Evolutionary conservation across 2,329 filamentous ascomycete genomes (phyloP), one percentile per base, ranked within the genome.

Genomic region (Davidsoniella eucalypti): DNA sequence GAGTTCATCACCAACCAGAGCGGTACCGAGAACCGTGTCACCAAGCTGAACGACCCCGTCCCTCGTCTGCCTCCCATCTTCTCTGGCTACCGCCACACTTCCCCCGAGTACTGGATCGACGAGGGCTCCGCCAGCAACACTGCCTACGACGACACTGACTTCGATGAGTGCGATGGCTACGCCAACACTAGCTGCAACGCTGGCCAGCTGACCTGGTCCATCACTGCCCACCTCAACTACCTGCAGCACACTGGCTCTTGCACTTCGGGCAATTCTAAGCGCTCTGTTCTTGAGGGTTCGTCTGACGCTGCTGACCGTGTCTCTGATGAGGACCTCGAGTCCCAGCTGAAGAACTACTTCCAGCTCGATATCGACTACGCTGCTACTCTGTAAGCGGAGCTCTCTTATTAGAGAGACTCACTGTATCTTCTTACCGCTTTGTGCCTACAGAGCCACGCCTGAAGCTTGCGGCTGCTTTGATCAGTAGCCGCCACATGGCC

Each of bases 21-120:
- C 1, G 73, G 74, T 49, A 60, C 60, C 50, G 72, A 75, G 55
- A 80, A 70, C 65, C 77, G 82, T 55, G 67, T 84, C 47, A 86
- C 82, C 1, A 81, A 87, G 63, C 64, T 63, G 40, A 66, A 73
- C 56, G 84, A 87, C 60, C 77, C 80, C 0, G 74, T 87, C 1
- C 79, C 83, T 0, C 72, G 77, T 41, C 68, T 87, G 37, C 82
- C 82, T 1, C 74, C 79, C 9, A 63, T 76, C 52, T 48, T 73
- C 43, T 61, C 81, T 47, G 73, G 73, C 33, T 87, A 78, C 65
- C 65, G 71, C 38, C 82, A 86, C 61, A 73, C 76, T n/a, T 74
- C 69, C 14, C 80, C 82, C 1, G 83, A 87, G 67, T 84, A 78
- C 64, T 85, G 75, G 70, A 66, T 82, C 36, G 60, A 65, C 6